Evolutionary conservation across 2,329 filamentous ascomycete species (phyloP).

Genomic region (Spiromastix sp.): DNA sequence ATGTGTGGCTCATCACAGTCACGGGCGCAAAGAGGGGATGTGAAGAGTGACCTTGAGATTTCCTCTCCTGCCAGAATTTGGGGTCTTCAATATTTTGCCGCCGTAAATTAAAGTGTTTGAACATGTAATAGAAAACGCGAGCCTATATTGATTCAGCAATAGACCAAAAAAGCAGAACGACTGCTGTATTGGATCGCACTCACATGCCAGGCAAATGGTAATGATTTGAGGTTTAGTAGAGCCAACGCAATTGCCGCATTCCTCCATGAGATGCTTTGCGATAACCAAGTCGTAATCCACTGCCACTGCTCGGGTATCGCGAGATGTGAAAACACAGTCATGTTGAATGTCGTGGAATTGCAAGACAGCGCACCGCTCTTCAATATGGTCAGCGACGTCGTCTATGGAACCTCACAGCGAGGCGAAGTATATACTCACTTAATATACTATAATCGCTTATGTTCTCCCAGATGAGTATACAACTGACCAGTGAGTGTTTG

Average conservation of each 20-base stretch:
- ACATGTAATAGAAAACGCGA: slow-evolving; percentile 49
- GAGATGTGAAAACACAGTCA: not conserved
- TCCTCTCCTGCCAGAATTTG: slow-evolving; percentile 24
- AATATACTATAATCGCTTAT: no score
- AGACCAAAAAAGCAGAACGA: no score
- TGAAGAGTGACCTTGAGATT: slow-evolving; percentile 25
- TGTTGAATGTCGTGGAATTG: not conserved
- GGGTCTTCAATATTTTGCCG: slow-evolving; percentile 38
- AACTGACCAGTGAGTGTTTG: no score
- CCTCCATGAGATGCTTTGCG: slow-evolving; percentile 19
- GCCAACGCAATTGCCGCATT: slow-evolving; percentile 41
- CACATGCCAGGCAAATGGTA: slow-evolving; percentile 70
- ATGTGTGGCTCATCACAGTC: slow-evolving; percentile 55
- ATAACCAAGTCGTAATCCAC: not conserved
- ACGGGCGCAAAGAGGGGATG: slow-evolving; percentile 63
- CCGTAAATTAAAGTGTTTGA: slow-evolving; percentile 44
- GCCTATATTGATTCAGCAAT: no score
- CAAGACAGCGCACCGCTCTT: no score
- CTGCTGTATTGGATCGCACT: slow-evolving; percentile 19
- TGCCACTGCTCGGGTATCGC: not conserved
- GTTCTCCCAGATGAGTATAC: no score
- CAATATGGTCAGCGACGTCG: no score
- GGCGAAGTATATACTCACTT: no score
- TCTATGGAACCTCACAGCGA: no score
- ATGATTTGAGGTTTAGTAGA: slow-evolving; percentile 59